These are phyloP conservation scores for Sclerotinia minor DNA, from an alignment of 2,329 filamentous ascomycete species.

Conservation along the genomic window DNA sequence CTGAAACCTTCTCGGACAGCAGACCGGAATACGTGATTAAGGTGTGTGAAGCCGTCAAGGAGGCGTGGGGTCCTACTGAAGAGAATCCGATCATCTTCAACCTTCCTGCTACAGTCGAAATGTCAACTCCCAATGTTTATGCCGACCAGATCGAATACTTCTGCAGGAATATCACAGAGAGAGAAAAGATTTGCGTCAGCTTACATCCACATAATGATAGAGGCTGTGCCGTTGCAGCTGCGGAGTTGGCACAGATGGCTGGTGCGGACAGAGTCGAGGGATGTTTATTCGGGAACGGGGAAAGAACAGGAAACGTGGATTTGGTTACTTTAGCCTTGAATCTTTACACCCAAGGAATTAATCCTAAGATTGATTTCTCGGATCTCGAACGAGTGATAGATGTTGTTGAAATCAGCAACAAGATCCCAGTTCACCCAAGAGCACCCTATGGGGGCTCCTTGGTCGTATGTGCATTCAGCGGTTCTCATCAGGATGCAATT, in stretches of 20 bases:
- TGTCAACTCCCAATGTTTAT: constrained; percentile 92
- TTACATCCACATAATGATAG: constrained; percentile 95
- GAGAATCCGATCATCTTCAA: constrained; percentile 93
- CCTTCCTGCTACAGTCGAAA: constrained; percentile 91
- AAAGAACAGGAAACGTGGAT: constrained; percentile 94
- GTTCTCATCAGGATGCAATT: constrained; percentile 93
- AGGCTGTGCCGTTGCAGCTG: constrained; percentile 83
- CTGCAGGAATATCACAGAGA: constrained; percentile 77
- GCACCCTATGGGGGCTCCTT: constrained; percentile 89
- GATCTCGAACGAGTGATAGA: constrained; percentile 84
- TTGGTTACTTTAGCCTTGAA: constrained; percentile 90
- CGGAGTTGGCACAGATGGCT: constrained; percentile 93
- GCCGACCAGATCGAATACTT: constrained; percentile 98
- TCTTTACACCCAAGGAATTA: constrained; percentile 89
- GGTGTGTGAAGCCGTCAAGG: constrained; percentile 91
- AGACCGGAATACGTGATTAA: constrained; percentile 77
- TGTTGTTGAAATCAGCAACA: constrained; percentile 87
- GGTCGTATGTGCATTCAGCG: constrained; percentile 89
- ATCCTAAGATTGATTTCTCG: constrained; percentile 85
- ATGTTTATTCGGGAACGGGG: constrained; percentile 90
- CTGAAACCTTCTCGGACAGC: constrained; percentile 89
- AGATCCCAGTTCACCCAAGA: constrained; percentile 88
- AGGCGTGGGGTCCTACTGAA: constrained; percentile 80
- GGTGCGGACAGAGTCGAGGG: constrained; percentile 93
- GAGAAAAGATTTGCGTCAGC: constrained; percentile 84